Evolutionary conservation across 2,329 filamentous ascomycete species (phyloP).

Genomic region (Aureobasidium mangrovei): DNA sequence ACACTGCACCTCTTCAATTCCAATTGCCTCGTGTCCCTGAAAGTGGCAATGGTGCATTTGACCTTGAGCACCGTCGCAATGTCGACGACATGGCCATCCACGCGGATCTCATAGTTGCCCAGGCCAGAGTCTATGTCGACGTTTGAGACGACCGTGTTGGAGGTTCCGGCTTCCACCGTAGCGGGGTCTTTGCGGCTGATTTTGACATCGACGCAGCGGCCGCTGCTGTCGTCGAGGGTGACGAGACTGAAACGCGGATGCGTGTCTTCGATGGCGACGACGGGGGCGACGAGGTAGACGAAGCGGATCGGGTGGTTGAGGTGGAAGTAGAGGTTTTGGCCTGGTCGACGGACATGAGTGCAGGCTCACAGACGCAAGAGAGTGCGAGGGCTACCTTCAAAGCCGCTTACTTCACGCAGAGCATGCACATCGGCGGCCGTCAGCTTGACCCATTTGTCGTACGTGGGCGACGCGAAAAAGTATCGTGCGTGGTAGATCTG

Average conservation of each 20-base stretch:
- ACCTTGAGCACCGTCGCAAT: slow-evolving; percentile 46
- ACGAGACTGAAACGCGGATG: slow-evolving; percentile 37
- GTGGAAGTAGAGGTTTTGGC: slow-evolving; percentile 47
- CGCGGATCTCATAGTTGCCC: slow-evolving; percentile 36
- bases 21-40: slow-evolving; percentile 41
- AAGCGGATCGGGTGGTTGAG: slow-evolving; percentile 46
- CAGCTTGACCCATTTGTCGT: slow-evolving; percentile 55
- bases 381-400: slow-evolving; percentile 37
- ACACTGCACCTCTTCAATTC: slow-evolving; percentile 44
- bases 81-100: slow-evolving; percentile 29
- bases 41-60: slow-evolving; percentile 47
- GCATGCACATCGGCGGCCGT: slow-evolving; percentile 47
- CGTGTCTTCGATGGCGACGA: slow-evolving; percentile 36
- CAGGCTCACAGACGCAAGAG: neutral
- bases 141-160: slow-evolving; percentile 32
- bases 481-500: slow-evolving; percentile 50
- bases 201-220: slow-evolving; percentile 48
- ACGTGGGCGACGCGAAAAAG: slow-evolving; percentile 52
- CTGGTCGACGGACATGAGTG: slow-evolving; percentile 25
- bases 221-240: slow-evolving; percentile 54
- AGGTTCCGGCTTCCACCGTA: slow-evolving; percentile 22
- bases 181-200: slow-evolving; percentile 32
- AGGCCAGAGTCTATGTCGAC: slow-evolving; percentile 29
- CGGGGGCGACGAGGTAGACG: slow-evolving; percentile 36
- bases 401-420: slow-evolving; percentile 40